phyloP scores from a whole-genome alignment of 441 rosid species.

The Flueggea neowawraea region DNA sequence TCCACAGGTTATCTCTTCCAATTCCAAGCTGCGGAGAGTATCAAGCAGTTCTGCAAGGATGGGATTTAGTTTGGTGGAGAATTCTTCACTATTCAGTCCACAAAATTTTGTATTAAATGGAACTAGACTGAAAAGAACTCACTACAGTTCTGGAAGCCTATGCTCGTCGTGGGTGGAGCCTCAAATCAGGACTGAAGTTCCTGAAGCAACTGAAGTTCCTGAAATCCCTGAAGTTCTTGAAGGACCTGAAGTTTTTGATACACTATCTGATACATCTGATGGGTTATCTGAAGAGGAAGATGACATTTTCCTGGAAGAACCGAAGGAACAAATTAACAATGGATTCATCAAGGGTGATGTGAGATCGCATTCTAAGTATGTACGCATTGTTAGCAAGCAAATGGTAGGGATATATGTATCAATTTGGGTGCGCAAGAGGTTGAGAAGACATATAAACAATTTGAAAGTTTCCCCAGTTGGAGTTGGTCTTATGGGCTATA shows the following conservation, averaged over 20 bases:
- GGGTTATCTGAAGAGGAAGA: conserved; percentile 48
- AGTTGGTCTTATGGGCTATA: conserved; percentile 98
- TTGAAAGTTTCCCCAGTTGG: conserved; percentile 95
- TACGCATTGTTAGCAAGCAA: conserved; percentile 94
- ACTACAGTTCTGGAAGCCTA: conserved; percentile 65
- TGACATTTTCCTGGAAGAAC: conserved; percentile 35
- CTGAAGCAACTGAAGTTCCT: conserved; percentile 16
- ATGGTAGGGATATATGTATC: conserved; percentile 98
- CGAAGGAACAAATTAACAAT: conserved; percentile 20
- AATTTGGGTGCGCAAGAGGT: conserved; percentile 82
- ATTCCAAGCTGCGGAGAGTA: conserved; percentile 58
- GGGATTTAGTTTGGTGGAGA: conserved; percentile 46
- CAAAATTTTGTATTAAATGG: conserved; percentile 32
- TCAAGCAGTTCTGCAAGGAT: conserved; percentile 71
- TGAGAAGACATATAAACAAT: conserved; percentile 88
- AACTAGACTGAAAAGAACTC: conserved; percentile 58
- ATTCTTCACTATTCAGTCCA: conserved; percentile 31
- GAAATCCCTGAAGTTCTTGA: too few species aligned
- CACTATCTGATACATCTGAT: conserved; percentile 33
- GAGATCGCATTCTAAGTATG: conserved; percentile 49
- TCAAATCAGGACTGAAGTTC: conserved; percentile 36
- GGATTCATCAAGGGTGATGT: conserved; percentile 6
- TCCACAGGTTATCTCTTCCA: conserved; percentile 53
- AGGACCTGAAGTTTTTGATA: conserved; percentile 30
- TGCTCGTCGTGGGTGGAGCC: conserved; percentile 38